Evolutionary conservation across 306 rosid species (phyloP), one percentile per base, ranked within the genome.

Genomic region (Fragaria nilgerrensis): DNA sequence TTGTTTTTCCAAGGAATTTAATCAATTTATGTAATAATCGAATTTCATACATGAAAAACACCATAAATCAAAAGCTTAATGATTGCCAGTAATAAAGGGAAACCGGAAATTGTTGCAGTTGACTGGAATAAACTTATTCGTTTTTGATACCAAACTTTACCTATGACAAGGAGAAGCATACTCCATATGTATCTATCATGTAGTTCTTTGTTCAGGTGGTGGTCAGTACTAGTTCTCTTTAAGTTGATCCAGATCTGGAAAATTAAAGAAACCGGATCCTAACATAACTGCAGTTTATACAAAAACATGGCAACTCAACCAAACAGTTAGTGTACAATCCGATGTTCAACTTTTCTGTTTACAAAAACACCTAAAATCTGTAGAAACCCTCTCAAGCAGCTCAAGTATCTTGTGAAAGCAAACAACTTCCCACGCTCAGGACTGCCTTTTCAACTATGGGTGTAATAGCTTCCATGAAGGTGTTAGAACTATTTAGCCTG

Each of bases 291-390:
- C 68, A 15, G 39, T 41, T 58, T 39, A 32, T 23, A 58, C 68
- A 74, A 25, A 32, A 37, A 16, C 39, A 16, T 34, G 6, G 52
- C 9, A 25, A 70, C 59, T 70, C 59, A 48, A 70, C 74, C 23
- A 25, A 73, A 14, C 23, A 39, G 67, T 41, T 15, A 0, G 22
- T 8, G 77, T 39, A 48, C n/a, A 73, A 63, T 37, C 23, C 25
- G 23, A n/a, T 3, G 14, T 39, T 22, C 34, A 74, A 59, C 53
- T 25, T 16, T 3, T 25, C 43, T 56, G 47, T 39, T 56, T 20
- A 74, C 48, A 25, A 61, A 44, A 59, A 15, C 70, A 32, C 15
- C 45, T 41, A 36, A 73, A n/a, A 55, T 73, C 77, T 39, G 50
- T 27, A 53, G 67, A 50, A 59, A 36, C 13, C 15, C 32, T 59